Evolutionary conservation across 2,329 filamentous ascomycete genomes (phyloP).

Genomic region (Epichloe glyceriae): DNA sequence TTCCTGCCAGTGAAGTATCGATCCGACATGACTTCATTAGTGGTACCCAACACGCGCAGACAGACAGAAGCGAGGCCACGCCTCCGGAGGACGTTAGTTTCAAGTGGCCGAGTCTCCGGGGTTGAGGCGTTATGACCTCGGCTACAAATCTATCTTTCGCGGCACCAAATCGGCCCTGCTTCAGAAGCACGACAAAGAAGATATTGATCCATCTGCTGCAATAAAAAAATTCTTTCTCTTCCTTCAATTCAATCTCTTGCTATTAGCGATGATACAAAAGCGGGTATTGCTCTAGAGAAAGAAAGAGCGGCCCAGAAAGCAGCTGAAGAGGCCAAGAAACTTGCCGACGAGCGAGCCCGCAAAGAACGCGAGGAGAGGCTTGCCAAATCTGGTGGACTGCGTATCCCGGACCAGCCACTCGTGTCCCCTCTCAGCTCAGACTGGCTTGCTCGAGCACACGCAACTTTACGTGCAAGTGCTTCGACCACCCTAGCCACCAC

Average conservation of each 20-base stretch:
- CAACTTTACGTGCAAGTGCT: constrained; percentile 22
- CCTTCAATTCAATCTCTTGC: constrained; percentile 14
- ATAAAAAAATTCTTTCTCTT: constrained; percentile 16
- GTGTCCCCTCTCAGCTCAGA: constrained; percentile 15
- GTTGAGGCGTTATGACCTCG: neutral
- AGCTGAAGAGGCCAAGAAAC: constrained; percentile 15
- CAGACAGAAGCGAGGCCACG: neutral
- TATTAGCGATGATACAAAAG: constrained; percentile 17
- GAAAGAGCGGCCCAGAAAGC: constrained; percentile 11
- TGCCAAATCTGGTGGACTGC: constrained; percentile 18
- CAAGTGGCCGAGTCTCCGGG: neutral
- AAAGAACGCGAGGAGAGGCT: constrained; percentile 13
- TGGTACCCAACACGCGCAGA: neutral
- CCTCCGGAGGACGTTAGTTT: neutral
- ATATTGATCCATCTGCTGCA: constrained; percentile 8
- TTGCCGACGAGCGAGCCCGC: constrained; percentile 12
- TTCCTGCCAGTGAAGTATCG: constrained; percentile 1
- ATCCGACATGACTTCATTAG: neutral
- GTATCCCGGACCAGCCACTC: constrained; percentile 15
- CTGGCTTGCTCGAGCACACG: constrained; percentile 15
- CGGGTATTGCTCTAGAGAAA: constrained; percentile 5
- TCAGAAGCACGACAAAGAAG: neutral
- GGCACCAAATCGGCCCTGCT: neutral
- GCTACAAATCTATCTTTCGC: neutral
- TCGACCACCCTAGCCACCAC: constrained; percentile 29